These are phyloP conservation scores for Hemileccinum rubropunctum DNA, from an alignment of 768 basidiomycete genomes.

Conservation along the genomic window DNA sequence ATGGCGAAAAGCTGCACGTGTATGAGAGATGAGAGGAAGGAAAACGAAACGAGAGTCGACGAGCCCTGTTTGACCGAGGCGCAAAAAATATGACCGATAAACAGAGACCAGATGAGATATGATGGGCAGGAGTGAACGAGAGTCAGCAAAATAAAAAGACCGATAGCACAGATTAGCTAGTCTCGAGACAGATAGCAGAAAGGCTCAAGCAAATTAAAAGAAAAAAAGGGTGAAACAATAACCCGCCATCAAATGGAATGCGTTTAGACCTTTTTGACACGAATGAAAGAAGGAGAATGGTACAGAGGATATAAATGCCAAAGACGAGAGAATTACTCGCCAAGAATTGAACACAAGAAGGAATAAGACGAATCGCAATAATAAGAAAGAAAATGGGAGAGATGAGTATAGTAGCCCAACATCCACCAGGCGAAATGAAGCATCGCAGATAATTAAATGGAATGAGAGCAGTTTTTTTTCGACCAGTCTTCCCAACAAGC, in stretches of 20 bases:
- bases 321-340: constrained; percentile 1
- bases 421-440: constrained; percentile 8
- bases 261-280: constrained; percentile 10
- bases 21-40: background rate
- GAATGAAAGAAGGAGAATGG: background rate
- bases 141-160: constrained; percentile 3
- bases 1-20: background rate
- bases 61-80: too few species aligned
- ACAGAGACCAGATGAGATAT: constrained; percentile 2
- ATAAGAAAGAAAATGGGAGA: constrained; percentile 2
- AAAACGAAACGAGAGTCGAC: background rate
- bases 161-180: constrained; percentile 13
- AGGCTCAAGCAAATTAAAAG: background rate
- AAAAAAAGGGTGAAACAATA: constrained; percentile 1
- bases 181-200: constrained; percentile 9
- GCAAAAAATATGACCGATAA: constrained; percentile 14
- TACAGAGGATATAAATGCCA: constrained; percentile 14
- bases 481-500: background rate
- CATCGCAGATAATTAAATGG: constrained; percentile 4
- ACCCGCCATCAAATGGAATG: constrained; percentile 6
- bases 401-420: constrained; percentile 1
- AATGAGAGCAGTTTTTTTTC: background rate
- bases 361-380: constrained; percentile 4
- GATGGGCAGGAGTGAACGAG: constrained; percentile 1
- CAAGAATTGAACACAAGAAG: constrained; percentile 16